Conservation (phyloP, 2,329 filamentous ascomycete species). For the Pseudogymnoascus sp. region DNA sequence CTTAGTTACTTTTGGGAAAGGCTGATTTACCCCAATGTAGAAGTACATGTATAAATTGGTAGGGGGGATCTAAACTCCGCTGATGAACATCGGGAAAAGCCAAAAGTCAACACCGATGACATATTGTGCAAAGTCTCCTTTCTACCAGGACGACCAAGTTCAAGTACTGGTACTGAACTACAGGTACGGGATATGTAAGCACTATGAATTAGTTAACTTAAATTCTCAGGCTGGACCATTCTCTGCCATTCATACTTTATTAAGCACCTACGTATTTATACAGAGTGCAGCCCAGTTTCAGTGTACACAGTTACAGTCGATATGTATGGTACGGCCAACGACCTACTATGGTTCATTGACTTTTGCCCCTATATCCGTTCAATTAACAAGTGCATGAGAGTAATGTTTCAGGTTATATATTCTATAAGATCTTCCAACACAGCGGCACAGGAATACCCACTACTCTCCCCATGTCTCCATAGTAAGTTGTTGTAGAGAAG, state of each 20-base stretch:
- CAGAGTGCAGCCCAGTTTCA: neutral
- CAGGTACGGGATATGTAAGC: slow-evolving; percentile 5
- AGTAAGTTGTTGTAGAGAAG: neutral
- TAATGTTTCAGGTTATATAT: neutral
- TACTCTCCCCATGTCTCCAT: neutral
- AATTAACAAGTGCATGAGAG: slow-evolving; percentile 2
- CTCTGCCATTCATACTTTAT: neutral
- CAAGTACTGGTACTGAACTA: neutral
- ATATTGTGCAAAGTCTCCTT: neutral
- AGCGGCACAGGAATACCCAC: neutral
- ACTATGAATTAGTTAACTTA: neutral
- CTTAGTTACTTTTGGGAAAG: neutral
- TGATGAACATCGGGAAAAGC: neutral
- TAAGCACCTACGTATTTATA: neutral
- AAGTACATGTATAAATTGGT: neutral
- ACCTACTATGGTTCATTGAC: neutral
- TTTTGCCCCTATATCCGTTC: neutral
- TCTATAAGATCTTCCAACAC: neutral
- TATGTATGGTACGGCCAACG: neutral
- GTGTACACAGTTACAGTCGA: neutral
- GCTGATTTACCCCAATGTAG: neutral
- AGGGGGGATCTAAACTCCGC: neutral
- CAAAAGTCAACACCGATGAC: neutral
- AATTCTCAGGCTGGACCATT: neutral
- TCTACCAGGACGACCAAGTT: neutral